Evolutionary conservation across 805 yeast species (phyloP), one percentile per base, ranked within the genome.

Genomic region (Candida germanica): DNA sequence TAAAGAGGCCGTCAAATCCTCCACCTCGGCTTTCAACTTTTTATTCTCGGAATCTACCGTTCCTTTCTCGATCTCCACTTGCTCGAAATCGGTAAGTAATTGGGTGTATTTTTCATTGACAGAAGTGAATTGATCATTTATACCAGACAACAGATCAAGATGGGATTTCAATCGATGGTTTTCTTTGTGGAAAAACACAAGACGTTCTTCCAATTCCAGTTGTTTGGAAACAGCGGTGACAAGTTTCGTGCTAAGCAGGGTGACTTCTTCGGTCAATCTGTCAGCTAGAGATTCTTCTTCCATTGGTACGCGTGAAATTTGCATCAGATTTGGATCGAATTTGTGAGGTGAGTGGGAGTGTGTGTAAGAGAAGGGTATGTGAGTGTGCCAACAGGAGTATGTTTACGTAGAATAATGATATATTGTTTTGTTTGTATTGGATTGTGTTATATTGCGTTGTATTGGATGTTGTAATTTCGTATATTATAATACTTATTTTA

Each of bases 1-100:
- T 21, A 87, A 61, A 1, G 88, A 77, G 1, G 81, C 86, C 1
- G 88, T 77, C 31, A 87, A 60, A 26, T 86, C 95, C 51, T 85
- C 93, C 24, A 87, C 83, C 53, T 87, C 96, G 21, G 71, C 75
- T 43, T 81, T 76, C 33, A 87, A 59, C 39, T 73, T 70, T 30
- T 73, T 66, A 12, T 75, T 80, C 46, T 82, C 85, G 8, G 60
- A 63, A 45, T 80, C 83, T 1, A 87, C 82, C 6, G 56, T 64
- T 7, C 55, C 58, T 41, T 74, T 75, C 4, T 59, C 59, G 5
- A 35, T 46, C 5, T 31, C 35, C 7, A 29, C 19, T 12, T 26
- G 31, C 3, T 12, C 20, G 14, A 15, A 28, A 3, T 26, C 13
- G 2, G 18, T 23, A 3, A n/a, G 15, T 3, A 43, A 28, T 13